Evolutionary conservation across 2,329 filamentous ascomycete species (phyloP).

Genomic region (Dactylellina haptotyla): DNA sequence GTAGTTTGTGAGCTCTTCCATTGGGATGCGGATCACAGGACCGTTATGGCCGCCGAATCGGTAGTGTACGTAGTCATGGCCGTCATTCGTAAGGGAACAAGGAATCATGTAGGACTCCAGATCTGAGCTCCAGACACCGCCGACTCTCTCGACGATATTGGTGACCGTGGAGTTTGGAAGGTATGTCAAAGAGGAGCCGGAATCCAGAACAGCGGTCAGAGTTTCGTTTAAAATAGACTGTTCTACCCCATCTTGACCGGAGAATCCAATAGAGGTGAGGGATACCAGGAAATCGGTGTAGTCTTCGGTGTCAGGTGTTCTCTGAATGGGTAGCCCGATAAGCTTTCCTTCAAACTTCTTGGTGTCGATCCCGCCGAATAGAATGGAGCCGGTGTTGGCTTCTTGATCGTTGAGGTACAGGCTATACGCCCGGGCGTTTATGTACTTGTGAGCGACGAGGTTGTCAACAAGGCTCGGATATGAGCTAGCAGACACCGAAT

Average conservation of each 20-base stretch:
- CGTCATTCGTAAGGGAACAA: conserved; percentile 68
- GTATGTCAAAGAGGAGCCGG: conserved; percentile 60
- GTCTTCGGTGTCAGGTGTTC: conserved; percentile 62
- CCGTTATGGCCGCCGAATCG: conserved; percentile 68
- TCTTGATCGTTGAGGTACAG: conserved; percentile 71
- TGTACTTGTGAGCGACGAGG: conserved; percentile 71
- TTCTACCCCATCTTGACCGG: conserved; percentile 58
- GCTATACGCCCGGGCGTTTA: conserved; percentile 74
- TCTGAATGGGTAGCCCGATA: conserved; percentile 74
- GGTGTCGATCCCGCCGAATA: conserved; percentile 82
- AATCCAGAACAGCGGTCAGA: conserved; percentile 74
- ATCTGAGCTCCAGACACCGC: conserved; percentile 34
- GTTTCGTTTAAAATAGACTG: conserved; percentile 63
- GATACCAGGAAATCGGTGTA: conserved; percentile 75
- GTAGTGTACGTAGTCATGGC: conserved; percentile 60
- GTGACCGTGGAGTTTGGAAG: conserved; percentile 52
- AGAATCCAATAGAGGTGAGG: conserved; percentile 69
- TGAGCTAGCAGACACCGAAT: conserved; percentile 59
- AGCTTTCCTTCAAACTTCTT: conserved; percentile 75
- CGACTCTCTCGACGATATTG: conserved; percentile 22
- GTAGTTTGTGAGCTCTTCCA: conserved; percentile 71
- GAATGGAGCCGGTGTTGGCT: conserved; percentile 74
- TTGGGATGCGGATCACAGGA: conserved; percentile 62
- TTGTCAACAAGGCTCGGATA: conserved; percentile 74
- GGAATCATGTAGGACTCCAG: conserved; percentile 63